A percentile compares a stretch with the other conserved stretches of the same genome.
Conservation (phyloP, 306 rosid genomes). For the Carpinus fangiana region DNA sequence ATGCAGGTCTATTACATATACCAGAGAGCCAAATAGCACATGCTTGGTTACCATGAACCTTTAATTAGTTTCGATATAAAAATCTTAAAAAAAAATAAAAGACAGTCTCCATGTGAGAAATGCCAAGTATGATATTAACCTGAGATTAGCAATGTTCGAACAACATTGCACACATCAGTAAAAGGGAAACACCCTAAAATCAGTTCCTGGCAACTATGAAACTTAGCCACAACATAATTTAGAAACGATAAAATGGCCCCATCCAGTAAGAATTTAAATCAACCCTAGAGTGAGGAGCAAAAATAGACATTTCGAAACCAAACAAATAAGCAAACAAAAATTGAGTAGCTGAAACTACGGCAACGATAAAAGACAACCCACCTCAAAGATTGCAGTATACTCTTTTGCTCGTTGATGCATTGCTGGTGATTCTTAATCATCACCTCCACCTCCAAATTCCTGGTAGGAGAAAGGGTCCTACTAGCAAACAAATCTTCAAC, state of each 20-base stretch:
- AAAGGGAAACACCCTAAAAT: not conserved
- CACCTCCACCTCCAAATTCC: constrained; percentile 60
- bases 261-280: constrained; percentile 2
- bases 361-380: constrained; percentile 36
- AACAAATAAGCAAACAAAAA: constrained; percentile 7
- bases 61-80: not conserved
- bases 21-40: not conserved
- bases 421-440: constrained; percentile 65
- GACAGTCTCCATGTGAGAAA: not conserved
- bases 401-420: constrained; percentile 70
- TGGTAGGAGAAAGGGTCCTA: constrained; percentile 42
- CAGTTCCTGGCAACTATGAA: not conserved
- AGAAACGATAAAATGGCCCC: constrained; percentile 15
- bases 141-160: not conserved
- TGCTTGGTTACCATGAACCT: not conserved
- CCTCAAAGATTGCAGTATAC: constrained; percentile 97
- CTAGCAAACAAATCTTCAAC: constrained; percentile 74
- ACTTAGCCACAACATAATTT: constrained; percentile 7
- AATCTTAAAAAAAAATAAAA: not conserved
- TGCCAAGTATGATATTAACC: not conserved
- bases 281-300: not conserved
- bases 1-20: not conserved
- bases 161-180: not conserved
- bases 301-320: constrained; percentile 6
- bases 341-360: constrained; percentile 3